These are phyloP conservation scores for Lentinula guzmanii DNA, from an alignment of 768 basidiomycete genomes.

Conservation along the genomic window DNA sequence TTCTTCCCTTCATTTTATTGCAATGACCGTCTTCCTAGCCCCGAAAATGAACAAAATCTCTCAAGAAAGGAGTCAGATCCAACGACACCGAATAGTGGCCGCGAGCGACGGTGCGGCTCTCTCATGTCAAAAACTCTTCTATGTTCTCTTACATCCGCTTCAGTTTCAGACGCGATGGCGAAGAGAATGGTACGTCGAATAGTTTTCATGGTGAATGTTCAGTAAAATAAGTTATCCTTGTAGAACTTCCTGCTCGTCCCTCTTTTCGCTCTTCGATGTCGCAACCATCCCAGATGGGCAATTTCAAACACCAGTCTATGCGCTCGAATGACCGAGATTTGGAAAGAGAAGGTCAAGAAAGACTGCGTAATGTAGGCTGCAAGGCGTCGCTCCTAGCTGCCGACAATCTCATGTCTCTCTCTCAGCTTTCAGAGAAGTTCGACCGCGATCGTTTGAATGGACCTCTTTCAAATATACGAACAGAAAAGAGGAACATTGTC, in stretches of 20 bases:
- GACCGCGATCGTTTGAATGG: slow-evolving; percentile 73
- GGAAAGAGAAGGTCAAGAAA: slow-evolving; percentile 75
- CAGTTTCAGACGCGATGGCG: slow-evolving; percentile 73
- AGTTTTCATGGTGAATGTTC: neutral
- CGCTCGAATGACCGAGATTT: slow-evolving; percentile 59
- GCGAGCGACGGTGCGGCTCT: slow-evolving; percentile 60
- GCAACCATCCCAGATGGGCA: slow-evolving; percentile 90
- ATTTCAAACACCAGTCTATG: slow-evolving; percentile 84
- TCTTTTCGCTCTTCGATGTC: slow-evolving; percentile 67
- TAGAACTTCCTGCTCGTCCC: slow-evolving; percentile 53
- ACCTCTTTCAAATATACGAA: slow-evolving; percentile 42
- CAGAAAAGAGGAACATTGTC: slow-evolving; percentile 63
- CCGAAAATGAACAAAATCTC: slow-evolving; percentile 58
- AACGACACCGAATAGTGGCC: slow-evolving; percentile 40
- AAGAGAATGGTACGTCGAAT: slow-evolving; percentile 56
- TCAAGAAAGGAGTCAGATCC: slow-evolving; percentile 69
- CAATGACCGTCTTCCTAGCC: slow-evolving; percentile 27
- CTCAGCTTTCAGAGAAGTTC: slow-evolving; percentile 79
- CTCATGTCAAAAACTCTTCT: slow-evolving; percentile 6
- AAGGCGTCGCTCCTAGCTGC: neutral
- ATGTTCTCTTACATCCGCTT: slow-evolving; percentile 10
- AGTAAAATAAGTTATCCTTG: slow-evolving; percentile 3
- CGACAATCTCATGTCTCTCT: slow-evolving; percentile 5
- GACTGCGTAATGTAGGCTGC: slow-evolving; percentile 67
- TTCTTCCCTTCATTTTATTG: slow-evolving; percentile 9